Evolutionary conservation across 495 filamentous ascomycete genomes (phyloP), one percentile per base, ranked within the genome.

Genomic region (Echria macrotheca): DNA sequence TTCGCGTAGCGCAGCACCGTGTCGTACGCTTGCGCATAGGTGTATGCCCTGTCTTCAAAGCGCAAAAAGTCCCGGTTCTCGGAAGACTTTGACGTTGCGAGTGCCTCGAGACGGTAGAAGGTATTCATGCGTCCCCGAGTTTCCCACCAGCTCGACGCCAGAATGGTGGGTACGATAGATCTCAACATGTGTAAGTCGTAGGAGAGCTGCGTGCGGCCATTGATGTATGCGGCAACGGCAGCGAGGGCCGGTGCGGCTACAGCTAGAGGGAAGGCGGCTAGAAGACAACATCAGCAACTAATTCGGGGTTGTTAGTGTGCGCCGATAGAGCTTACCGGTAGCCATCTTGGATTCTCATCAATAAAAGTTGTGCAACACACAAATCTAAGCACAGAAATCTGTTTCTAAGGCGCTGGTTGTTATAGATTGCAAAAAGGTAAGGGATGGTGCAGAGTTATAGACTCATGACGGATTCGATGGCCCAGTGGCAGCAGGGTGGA

Each of bases 21-120:
- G 29, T 88, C 73, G 63, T 98, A 95, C 1, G 81, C 74, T 56
- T 95, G 78, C n/a, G 79, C 80, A 67, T 85, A 96, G 2, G 86
- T 89, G 80, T 88, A 95, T 39, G 72, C 67, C 47, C 72, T 77
- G 49, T 87, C 86, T 54, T 91, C 73, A 59, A 85, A 90, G 36
- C 89, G 76, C 21, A 98, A 70, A 52, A 85, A 91, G 8, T 73
- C 56, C 2, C 73, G 69, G 55, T 82, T 69, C 10, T 71, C 77
- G 1, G 76, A 76, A 17, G 74, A 70, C 21, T 77, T 69, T 28
- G 76, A 61, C 17, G 76, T 72, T 5, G 91, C 90, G 23, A 77
- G 67, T 26, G 72, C 58, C 59, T 97, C 93, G 31, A 98, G 73
- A 14, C 68, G 52, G 67, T 96, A 95, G 70, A 96, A 98, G 32